Evolutionary conservation across 805 yeast genomes (phyloP).

Genomic region (Hanseniaspora taiwanica): DNA sequence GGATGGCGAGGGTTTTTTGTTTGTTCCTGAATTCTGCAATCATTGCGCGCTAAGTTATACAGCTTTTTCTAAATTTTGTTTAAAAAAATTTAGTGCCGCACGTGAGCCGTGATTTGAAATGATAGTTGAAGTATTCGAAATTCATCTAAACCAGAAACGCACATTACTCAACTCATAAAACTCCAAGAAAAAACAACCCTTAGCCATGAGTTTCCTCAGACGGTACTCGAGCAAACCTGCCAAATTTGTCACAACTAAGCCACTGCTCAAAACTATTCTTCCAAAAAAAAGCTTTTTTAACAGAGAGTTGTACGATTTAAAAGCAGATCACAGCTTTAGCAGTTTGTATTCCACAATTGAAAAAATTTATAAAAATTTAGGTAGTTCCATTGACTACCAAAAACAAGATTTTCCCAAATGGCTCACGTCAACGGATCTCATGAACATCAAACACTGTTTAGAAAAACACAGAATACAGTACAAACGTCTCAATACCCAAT

Average conservation of each 20-base stretch:
- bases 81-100: too few species aligned
- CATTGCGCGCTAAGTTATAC: too few species aligned
- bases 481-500: slow-evolving; percentile 41
- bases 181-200: not conserved
- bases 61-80: too few species aligned
- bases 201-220: not conserved
- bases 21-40: too few species aligned
- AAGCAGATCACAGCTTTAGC: slow-evolving; percentile 39
- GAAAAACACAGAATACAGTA: slow-evolving; percentile 48
- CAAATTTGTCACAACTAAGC: slow-evolving; percentile 12
- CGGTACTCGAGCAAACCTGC: not conserved
- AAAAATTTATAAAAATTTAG: slow-evolving; percentile 35
- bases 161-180: not conserved
- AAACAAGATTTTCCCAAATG: slow-evolving; percentile 30
- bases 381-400: slow-evolving; percentile 14
- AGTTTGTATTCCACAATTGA: slow-evolving; percentile 43
- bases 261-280: slow-evolving; percentile 32
- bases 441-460: slow-evolving; percentile 55
- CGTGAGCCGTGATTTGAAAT: too few species aligned
- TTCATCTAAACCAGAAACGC: not conserved
- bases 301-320: slow-evolving; percentile 51
- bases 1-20: too few species aligned
- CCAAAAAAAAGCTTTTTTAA: slow-evolving; percentile 49
- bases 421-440: slow-evolving; percentile 42
- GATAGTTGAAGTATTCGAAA: too few species aligned